Base-by-base conservation (phyloP, 306 rosid genomes). In the Abrus precatorius region DNA sequence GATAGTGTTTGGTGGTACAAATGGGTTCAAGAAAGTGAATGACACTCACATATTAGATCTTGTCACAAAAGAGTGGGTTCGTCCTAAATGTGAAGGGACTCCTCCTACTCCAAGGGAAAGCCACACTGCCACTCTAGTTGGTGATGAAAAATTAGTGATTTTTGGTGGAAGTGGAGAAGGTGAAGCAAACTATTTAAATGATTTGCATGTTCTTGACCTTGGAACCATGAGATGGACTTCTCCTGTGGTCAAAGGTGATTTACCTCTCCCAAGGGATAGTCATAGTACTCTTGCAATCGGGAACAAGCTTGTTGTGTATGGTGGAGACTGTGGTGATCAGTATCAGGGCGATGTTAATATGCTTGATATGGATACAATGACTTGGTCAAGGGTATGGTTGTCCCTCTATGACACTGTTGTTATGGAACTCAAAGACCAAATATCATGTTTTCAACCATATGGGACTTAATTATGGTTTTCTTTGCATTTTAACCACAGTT, bases 161-260 rank as follows among this genome's bases (percentile, higher is more conserved):
- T 95, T 95, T 74, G 99, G 99, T 63, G 99, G 99, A 30, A 93
- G 98, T 83, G 99, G 99, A 49, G 98, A 93, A 86, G 98, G 98
- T 12, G 92, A 93, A 29, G 91, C 88, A 28, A 92, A 92, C 78
- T 93, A 93, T 81, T 69, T 95, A 67, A 95, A 95, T 59, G 99
- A 95, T 87, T 74, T 95, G 84, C 96, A 95, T 78, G 68, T 93
- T 82, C 84, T 95, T 0, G 92, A 93, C 75, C 91, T 93, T 65
- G 65, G 84, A 72, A 89, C 87, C 33, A 90, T 95, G 99, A 86
- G 82, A 49, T 95, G 99, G 99, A 88, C 65, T 83, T 87, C 87
- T 43, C 90, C 91, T 11, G 87, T 69, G 72, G 91, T 90, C 40
- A 88, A 80, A 72, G 98, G 98, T 43, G 96, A 92, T 63, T 34